Base-by-base conservation (phyloP, 192 early-diverging fungal species). In the Chytriomyces sp. region DNA sequence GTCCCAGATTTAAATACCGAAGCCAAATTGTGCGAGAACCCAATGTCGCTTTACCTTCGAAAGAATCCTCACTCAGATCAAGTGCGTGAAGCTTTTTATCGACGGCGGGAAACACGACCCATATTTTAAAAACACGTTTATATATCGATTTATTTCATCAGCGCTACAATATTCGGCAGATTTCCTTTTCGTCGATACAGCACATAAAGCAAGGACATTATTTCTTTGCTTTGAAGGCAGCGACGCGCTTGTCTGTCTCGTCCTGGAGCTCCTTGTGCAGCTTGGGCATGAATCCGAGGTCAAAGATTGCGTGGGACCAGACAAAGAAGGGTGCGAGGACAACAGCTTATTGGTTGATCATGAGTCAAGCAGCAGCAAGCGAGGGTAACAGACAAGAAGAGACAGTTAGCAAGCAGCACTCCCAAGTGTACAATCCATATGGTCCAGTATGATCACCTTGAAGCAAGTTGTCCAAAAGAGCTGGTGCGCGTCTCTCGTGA, bases 301-400 rank as follows among this genome's bases (percentile, higher is more conserved):
- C 80, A 79, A 98, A 97, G 61, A 98, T 81, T 8, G 89, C 64
- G 82, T 98, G 95, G 45, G 93, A 85, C 73, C 93, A 95, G 6
- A 97, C 94, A 86, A 98, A 98, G 80, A 95, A 95, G 43, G 95
- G 95, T 2, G 97, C 97, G 73, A 96, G 93, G 50, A 97, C 92
- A 35, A 97, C 59, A 3, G 97, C 96, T 92, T 63, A 35, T 6
- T 13, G 7, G 0, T 10, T 3, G 1, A 35, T 5, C 13, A 20
- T 9, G n/a, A 13, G 24, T 43, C 8, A 57, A 50, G 2, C 26
- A 35, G 28, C 28, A 35, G 28, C 28, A 35, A 35, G 2, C 1
- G 28, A 35, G 53, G 11, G 53, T 11, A 18, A 20, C 53, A 57
- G 13, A 20, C 20, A 20, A 20, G 11, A 20, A 57, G 53, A 11